phyloP scores from a whole-genome alignment of 805 yeast genomes.

The Yarrowia osloensis region DNA sequence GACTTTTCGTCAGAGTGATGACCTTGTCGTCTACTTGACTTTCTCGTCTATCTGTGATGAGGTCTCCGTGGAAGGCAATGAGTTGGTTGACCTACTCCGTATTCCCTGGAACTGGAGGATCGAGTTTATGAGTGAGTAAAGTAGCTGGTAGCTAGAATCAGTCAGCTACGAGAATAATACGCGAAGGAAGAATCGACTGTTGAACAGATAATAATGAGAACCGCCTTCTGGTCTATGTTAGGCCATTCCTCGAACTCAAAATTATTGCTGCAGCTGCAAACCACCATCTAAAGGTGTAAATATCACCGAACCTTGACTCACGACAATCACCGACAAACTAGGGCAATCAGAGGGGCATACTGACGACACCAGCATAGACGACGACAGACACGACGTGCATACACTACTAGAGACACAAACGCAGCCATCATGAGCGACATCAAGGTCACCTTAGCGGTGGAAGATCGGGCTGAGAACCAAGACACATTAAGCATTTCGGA shows the following conservation, averaged over 20 bases:
- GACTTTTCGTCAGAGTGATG: too few relatives aligned
- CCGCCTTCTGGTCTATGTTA: background rate
- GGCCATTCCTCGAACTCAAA: background rate
- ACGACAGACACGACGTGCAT: background rate
- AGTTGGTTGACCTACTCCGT: too few relatives aligned
- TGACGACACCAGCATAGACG: background rate
- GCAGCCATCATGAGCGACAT: constrained; percentile 8
- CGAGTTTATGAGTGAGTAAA: too few relatives aligned
- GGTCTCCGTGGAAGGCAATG: too few relatives aligned
- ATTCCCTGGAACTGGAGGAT: too few relatives aligned
- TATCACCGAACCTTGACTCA: constrained; percentile 4
- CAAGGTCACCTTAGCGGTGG: constrained; percentile 28
- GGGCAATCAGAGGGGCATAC: background rate
- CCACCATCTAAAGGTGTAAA: constrained; percentile 9
- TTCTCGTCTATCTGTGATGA: too few relatives aligned
- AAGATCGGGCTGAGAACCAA: constrained; percentile 27
- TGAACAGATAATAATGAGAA: background rate
- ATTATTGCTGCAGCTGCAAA: background rate
- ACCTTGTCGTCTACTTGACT: too few relatives aligned
- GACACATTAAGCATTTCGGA: constrained; percentile 38
- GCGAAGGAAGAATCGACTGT: too few relatives aligned
- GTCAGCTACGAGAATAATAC: too few relatives aligned
- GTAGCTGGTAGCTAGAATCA: too few relatives aligned
- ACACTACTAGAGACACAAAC: background rate
- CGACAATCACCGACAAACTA: background rate